Percentiles rank a stretch among this genome's conserved stretches.
Conservation (phyloP, 2,329 filamentous ascomycete genomes). For the Fonsecaea monophora region DNA sequence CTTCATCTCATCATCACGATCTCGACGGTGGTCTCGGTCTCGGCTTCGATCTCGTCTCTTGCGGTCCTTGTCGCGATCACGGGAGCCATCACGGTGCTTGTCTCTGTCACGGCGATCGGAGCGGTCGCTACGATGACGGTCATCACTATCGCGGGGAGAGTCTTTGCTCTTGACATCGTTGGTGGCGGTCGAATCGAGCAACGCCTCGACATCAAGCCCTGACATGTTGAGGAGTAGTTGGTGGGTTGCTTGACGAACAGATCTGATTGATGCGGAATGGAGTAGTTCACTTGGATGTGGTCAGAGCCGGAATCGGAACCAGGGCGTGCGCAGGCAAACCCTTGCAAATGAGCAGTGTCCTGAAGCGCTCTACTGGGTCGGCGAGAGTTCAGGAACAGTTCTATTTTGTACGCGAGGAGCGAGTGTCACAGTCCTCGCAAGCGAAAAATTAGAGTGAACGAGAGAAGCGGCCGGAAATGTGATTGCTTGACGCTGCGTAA, state of each 20-base stretch:
- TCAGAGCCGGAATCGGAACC: constrained; percentile 34
- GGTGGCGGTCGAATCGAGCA: constrained; percentile 83
- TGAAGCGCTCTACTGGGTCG: background rate
- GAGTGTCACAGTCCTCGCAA: background rate
- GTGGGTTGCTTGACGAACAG: constrained; percentile 21
- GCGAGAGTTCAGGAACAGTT: background rate
- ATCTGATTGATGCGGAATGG: constrained; percentile 18
- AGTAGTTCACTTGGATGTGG: constrained; percentile 36
- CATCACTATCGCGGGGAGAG: constrained; percentile 55
- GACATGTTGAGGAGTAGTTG: constrained; percentile 61
- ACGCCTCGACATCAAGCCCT: constrained; percentile 82
- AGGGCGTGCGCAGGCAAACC: constrained; percentile 36
- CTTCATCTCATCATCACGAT: constrained; percentile 63
- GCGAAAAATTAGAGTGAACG: background rate
- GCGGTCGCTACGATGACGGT: constrained; percentile 63
- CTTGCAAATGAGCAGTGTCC: constrained; percentile 31
- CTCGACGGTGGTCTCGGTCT: constrained; percentile 59
- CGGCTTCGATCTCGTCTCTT: constrained; percentile 67
- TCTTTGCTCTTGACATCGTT: constrained; percentile 41
- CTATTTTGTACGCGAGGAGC: background rate
- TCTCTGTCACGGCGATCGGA: constrained; percentile 63
- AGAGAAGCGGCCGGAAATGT: background rate
- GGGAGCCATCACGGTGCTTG: constrained; percentile 64
- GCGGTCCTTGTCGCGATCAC: constrained; percentile 63
- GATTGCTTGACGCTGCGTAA: background rate